phyloP scores from a whole-genome alignment of 202 grass and related monocot genomes.

The Saccharum hybrid region DNA sequence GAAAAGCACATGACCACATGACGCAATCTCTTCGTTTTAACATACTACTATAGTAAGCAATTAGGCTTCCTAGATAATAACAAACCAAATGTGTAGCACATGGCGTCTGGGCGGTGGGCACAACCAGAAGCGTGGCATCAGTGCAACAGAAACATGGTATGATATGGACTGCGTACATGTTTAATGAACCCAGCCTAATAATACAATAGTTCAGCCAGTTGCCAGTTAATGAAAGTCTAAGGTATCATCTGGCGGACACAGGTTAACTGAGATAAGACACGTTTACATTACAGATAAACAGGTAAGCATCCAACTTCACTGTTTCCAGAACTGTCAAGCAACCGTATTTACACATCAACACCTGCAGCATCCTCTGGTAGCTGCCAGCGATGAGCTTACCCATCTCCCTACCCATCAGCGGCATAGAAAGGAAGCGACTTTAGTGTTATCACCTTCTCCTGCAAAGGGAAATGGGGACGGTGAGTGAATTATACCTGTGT shows the following conservation, averaged over 20 bases:
- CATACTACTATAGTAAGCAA: neutral
- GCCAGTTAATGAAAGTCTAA: constrained; percentile 9
- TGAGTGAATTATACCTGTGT: neutral
- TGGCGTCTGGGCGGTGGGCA: too few species aligned
- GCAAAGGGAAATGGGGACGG: constrained; percentile 2
- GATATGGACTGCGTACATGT: neutral
- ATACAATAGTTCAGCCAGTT: too few species aligned
- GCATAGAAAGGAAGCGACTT: constrained; percentile 75
- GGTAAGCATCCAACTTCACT: constrained; percentile 33
- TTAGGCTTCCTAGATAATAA: neutral
- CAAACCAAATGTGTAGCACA: neutral
- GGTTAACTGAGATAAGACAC: neutral
- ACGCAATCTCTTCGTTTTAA: neutral
- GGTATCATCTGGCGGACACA: neutral
- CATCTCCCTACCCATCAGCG: constrained; percentile 49
- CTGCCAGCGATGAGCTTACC: neutral
- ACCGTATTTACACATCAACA: constrained; percentile 65
- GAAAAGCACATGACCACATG: neutral
- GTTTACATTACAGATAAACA: constrained; percentile 17
- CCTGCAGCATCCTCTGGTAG: neutral
- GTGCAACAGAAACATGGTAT: neutral
- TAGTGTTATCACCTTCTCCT: constrained; percentile 75
- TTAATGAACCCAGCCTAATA: neutral
- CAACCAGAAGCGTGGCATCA: neutral
- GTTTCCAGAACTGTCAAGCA: constrained; percentile 40